Conservation (phyloP, 768 basidiomycete species). For the Asterophora lycoperdoides region DNA sequence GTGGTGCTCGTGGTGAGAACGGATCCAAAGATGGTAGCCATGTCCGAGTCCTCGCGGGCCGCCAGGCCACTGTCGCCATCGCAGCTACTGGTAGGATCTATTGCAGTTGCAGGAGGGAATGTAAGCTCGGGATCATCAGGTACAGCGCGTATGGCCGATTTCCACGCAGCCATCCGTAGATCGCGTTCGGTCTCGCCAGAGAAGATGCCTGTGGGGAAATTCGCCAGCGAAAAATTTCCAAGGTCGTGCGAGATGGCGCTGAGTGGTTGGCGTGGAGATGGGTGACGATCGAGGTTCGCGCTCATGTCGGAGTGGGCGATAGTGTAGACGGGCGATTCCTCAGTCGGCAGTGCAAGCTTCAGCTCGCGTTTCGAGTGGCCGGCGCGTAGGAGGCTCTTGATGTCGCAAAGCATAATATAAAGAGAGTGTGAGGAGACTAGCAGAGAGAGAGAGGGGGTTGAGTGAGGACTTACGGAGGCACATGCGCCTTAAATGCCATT, state of each 20-base stretch:
- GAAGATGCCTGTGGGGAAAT: neutral
- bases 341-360: too few species aligned
- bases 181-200: constrained; percentile 3
- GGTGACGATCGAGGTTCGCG: neutral
- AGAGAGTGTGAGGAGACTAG: neutral
- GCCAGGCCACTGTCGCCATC: neutral
- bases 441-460: neutral
- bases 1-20: neutral
- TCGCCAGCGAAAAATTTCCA: neutral
- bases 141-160: neutral
- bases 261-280: neutral
- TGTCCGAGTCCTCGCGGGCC: neutral
- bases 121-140: constrained; percentile 1
- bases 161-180: constrained; percentile 1
- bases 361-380: neutral
- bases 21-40: neutral
- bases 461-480: constrained; percentile 2
- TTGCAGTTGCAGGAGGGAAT: neutral
- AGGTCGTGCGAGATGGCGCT: constrained; percentile 3
- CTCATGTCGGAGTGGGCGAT: too few species aligned
- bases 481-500: constrained; percentile 5
- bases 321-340: neutral
- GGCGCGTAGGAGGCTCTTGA: constrained; percentile 4
- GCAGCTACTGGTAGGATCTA: neutral
- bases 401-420: constrained; percentile 2